phyloP scores from a whole-genome alignment of 352 stramenopile genomes.

The Phytophthora lateralis region DNA sequence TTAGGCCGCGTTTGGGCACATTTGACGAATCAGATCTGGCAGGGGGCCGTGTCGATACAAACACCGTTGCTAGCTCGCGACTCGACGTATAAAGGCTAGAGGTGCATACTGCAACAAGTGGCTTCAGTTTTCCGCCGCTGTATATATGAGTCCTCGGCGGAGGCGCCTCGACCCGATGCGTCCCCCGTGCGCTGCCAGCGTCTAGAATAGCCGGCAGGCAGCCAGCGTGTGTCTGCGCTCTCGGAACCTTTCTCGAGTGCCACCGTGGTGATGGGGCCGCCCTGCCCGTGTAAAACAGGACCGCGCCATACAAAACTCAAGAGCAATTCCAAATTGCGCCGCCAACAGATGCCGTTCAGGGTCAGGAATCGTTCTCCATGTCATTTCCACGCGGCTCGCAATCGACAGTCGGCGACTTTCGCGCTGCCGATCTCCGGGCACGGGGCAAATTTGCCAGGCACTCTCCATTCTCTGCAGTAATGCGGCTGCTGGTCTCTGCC shows the following conservation, averaged over 20 bases:
- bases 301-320: slow-evolving; percentile 8
- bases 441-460: background rate
- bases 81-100: background rate
- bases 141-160: too few species aligned
- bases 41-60: slow-evolving; percentile 1
- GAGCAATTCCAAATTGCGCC: slow-evolving; percentile 6
- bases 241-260: slow-evolving; percentile 12
- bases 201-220: background rate
- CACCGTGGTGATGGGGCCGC: slow-evolving; percentile 24
- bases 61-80: too few species aligned
- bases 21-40: slow-evolving; percentile 2
- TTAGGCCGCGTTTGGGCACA: slow-evolving; percentile 1
- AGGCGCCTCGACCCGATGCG: too few species aligned
- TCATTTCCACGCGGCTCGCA: background rate
- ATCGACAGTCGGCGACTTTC: background rate
- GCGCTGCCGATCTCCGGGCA: slow-evolving; percentile 6
- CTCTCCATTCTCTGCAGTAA: slow-evolving; percentile 10
- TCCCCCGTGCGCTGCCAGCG: too few species aligned
- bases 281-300: slow-evolving; percentile 11
- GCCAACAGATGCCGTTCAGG: slow-evolving; percentile 4
- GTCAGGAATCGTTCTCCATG: background rate
- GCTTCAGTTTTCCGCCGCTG: background rate
- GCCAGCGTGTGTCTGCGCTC: background rate
- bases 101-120: background rate
- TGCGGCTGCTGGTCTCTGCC: slow-evolving; percentile 2